phyloP scores from a whole-genome alignment of 2,329 filamentous ascomycete species.

The Colletotrichum falcatum region DNA sequence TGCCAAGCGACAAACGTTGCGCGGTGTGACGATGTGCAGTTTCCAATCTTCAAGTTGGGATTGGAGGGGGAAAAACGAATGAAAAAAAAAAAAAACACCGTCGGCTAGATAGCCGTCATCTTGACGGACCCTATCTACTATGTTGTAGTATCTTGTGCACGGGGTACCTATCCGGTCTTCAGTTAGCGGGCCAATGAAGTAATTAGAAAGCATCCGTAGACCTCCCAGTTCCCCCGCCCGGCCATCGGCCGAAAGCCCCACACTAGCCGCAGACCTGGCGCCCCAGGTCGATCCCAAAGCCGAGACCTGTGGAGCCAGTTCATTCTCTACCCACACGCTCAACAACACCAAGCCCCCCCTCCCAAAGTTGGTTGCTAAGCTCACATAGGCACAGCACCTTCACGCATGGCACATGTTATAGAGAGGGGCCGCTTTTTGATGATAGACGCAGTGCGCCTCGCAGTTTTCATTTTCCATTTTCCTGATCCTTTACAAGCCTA shows the following conservation, averaged over 20 bases:
- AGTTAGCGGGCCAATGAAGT: too few relatives aligned
- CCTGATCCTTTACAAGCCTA: constrained; percentile 15
- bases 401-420: background rate
- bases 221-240: background rate
- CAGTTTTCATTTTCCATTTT: constrained; percentile 15
- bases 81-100: too few relatives aligned
- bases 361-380: background rate
- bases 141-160: too few relatives aligned
- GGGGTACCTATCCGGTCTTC: too few relatives aligned
- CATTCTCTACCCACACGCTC: too few relatives aligned
- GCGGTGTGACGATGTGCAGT: background rate
- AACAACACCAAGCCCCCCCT: background rate
- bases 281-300: constrained; percentile 1
- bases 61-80: too few relatives aligned
- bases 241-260: background rate
- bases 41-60: background rate
- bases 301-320: background rate
- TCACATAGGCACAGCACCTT: background rate
- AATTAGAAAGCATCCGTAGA: too few relatives aligned
- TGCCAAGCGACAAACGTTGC: constrained; percentile 15
- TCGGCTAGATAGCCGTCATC: background rate
- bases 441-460: constrained; percentile 9
- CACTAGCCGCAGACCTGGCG: background rate
- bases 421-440: background rate
- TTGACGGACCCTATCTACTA: too few relatives aligned